Conservation (phyloP, 805 yeast species). For the Priceomyces castillae region DNA sequence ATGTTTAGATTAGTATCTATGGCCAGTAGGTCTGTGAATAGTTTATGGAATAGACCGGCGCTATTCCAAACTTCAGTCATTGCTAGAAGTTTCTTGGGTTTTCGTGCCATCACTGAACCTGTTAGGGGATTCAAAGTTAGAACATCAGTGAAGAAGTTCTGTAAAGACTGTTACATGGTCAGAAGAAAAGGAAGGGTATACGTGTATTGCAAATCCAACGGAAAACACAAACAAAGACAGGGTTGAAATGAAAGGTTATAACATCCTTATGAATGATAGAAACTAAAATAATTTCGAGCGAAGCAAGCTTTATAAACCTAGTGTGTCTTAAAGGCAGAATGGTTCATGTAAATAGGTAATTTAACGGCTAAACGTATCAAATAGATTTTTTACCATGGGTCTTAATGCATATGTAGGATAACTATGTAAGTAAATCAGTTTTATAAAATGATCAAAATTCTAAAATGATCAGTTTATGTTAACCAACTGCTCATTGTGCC, state of each 20-base stretch:
- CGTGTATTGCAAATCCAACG: conserved; percentile 89
- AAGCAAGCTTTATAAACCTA: neutral
- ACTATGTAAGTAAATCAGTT: too few relatives aligned
- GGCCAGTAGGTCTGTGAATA: neutral
- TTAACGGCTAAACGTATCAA: neutral
- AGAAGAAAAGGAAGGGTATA: conserved; percentile 94
- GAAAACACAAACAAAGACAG: conserved; percentile 93
- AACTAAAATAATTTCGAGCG: neutral
- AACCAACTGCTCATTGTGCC: conserved; percentile 9
- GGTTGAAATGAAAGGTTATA: conserved; percentile 36
- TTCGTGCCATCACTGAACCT: conserved; percentile 5
- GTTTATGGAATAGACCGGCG: neutral
- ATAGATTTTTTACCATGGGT: neutral
- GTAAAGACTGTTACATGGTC: conserved; percentile 85
- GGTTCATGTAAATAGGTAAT: neutral
- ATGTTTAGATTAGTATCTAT: neutral
- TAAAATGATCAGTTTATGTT: conserved; percentile 5
- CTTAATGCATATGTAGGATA: neutral
- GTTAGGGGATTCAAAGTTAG: conserved; percentile 84
- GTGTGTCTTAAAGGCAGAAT: neutral
- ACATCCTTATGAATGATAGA: neutral
- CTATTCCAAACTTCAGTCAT: neutral
- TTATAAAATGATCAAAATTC: neutral
- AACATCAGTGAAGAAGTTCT: conserved; percentile 89
- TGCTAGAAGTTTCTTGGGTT: neutral